A percentile compares a stretch with the other conserved stretches of the same genome.
Evolutionary conservation across 371 early-diverging fungal species (phyloP).

Genomic region (Rhizomucor miehei): DNA sequence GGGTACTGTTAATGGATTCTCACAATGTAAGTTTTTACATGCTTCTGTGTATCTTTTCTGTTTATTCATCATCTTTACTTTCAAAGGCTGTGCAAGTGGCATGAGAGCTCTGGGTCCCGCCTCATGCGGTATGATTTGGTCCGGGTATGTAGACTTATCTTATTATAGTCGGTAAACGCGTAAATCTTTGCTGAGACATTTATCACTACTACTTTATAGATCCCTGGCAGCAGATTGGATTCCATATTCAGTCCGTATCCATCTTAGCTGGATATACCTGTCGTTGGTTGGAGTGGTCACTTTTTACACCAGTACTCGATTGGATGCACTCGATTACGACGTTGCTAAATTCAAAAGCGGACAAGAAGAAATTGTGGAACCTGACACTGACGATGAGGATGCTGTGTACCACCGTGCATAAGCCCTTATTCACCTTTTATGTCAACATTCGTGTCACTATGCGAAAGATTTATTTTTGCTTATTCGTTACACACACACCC

Average conservation of each 20-base stretch:
- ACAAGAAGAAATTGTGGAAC: no score
- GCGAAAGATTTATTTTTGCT: no score
- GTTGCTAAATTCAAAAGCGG: slow-evolving; percentile 4
- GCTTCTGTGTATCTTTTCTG: no score
- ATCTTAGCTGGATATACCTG: slow-evolving; percentile 23
- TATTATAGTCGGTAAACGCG: no score
- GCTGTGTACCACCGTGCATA: no score
- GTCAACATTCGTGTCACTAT: no score
- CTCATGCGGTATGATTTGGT: slow-evolving; percentile 42
- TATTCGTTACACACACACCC: no score
- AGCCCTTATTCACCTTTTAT: no score
- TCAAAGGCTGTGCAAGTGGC: slow-evolving; percentile 38
- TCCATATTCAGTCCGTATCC: slow-evolving; percentile 26
- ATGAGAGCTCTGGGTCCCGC: slow-evolving; percentile 45
- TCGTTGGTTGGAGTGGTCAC: slow-evolving; percentile 23
- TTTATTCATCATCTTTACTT: not conserved
- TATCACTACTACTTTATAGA: no score
- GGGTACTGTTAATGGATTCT: slow-evolving; percentile 40
- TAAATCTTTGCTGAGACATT: no score
- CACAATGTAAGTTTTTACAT: slow-evolving; percentile 29
- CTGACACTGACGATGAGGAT: no score
- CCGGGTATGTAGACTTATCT: slow-evolving; percentile 33
- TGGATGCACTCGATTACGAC: slow-evolving; percentile 22
- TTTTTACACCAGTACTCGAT: slow-evolving; percentile 15
- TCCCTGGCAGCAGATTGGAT: slow-evolving; percentile 21